Base-by-base conservation (phyloP, 352 stramenopile genomes). In the Pythium myriotylum region DNA sequence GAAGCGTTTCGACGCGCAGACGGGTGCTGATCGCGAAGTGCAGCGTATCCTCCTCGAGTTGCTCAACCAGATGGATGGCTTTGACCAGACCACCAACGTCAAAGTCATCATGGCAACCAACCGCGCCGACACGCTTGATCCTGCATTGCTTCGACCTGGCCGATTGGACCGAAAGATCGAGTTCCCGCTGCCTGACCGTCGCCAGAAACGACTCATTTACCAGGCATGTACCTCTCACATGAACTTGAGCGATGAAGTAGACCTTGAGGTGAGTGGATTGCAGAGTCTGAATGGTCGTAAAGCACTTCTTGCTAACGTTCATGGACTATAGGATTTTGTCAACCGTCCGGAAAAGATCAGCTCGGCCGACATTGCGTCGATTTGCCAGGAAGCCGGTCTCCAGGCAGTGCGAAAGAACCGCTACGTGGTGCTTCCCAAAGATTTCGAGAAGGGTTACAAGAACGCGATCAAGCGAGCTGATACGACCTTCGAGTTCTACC, bases 71-170 rank as follows among this genome's bases (percentile, higher is more conserved):
- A 99, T 99, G 97, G 98, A 99, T 81, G 98, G 98, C 24, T 99
- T 99, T 64, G 97, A 99, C 80, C 97, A 99, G 77, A 96, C 91
- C 41, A 99, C 97, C 29, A 99, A 99, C 80, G 97, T 99, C 70
- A 99, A 99, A 85, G 96, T 99, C 32, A 99, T 99, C 69, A 99
- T 99, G 97, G 97, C 97, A 3, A 99, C 98, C 0, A 99, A 99
- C 81, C 89, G 98, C 9, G 95, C 96, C 14, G 98, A 99, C 72
- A 99, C 97, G 37, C 75, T 99, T 47, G 98, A 99, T 81, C 97
- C 98, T 32, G 98, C 98, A 24, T 82, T 99, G 54, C 81, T 99
- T 56, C 91, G 98, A 64, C 97, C 97, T 6, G 98, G 98, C 29
- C 92, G 98, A 16, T 70, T 99, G 67, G 98, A 99, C 77, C 84